Percentiles rank a stretch among this genome's conserved stretches.
Evolutionary conservation across 1,139 yeast species (phyloP).

Genomic region (Geotrichum fermentans): DNA sequence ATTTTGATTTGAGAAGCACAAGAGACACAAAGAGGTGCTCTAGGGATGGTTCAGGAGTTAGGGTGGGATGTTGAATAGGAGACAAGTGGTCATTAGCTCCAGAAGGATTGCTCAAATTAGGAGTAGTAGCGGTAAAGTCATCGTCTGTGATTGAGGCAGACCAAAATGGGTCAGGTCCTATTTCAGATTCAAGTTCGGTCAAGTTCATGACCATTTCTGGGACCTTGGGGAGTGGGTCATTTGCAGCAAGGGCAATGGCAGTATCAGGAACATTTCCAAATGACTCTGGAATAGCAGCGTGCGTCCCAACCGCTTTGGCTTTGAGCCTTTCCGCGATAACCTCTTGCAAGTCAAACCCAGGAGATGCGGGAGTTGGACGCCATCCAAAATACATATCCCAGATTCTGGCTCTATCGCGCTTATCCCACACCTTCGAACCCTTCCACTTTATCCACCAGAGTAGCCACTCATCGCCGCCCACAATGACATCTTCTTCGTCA

Average conservation of each 20-base stretch:
- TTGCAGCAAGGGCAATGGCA: neutral
- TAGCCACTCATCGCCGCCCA: slow-evolving; percentile 81
- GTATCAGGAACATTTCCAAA: neutral
- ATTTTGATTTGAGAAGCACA: slow-evolving; percentile 76
- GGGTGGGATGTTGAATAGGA: neutral
- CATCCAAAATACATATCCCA: slow-evolving; percentile 89
- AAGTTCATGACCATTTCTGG: slow-evolving; percentile 14
- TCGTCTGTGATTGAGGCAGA: slow-evolving; percentile 22
- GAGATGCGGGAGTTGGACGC: slow-evolving; percentile 39
- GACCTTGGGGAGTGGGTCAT: neutral
- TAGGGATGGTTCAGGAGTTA: slow-evolving; percentile 50
- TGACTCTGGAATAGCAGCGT: neutral
- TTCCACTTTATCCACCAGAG: slow-evolving; percentile 93
- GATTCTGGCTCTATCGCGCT: slow-evolving; percentile 74
- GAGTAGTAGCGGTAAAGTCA: neutral
- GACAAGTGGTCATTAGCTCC: neutral
- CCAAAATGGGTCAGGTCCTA: slow-evolving; percentile 38
- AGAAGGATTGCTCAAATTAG: neutral
- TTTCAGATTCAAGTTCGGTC: slow-evolving; percentile 18
- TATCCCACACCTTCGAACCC: slow-evolving; percentile 84
- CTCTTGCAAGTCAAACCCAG: slow-evolving; percentile 6
- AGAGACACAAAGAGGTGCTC: slow-evolving; percentile 73
- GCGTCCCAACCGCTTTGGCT: neutral
- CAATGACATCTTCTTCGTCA: slow-evolving; percentile 72
- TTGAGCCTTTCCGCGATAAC: neutral